Evolutionary conservation across 495 filamentous ascomycete species (phyloP), one percentile per base, ranked within the genome.

Genomic region (Neurospora sublineolata): DNA sequence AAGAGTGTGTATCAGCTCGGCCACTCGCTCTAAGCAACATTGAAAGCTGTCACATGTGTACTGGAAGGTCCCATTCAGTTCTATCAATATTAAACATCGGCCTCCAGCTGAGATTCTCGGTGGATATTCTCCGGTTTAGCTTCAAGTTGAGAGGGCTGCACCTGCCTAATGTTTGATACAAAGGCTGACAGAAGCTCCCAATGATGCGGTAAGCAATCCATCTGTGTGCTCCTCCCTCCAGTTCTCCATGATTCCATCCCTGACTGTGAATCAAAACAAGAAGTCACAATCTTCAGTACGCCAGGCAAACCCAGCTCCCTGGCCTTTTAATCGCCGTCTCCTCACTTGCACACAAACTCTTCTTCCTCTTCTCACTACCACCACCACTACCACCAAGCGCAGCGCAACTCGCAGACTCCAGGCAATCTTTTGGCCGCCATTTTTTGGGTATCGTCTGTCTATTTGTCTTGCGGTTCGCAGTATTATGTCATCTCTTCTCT

Each of bases 341-440:
- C 6, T 64, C 52, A 64, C 6, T 64, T 33, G 52, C 52, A 64
- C 52, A 33, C 52, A 33, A 64, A 33, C 27, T 33, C 52, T 18
- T 64, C 30, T 18, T 18, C 52, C 27, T 64, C 52, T 36, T 64
- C 52, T 33, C 52, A 9, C 52, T 1, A 30, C 52, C 14, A 64
- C 52, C 14, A 64, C 52, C 52, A 36, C 52, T 64, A 64, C 52
- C 52, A 64, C 27, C 27, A 64, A 64, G 52, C 52, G 52, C 12
- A 64, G 52, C 52, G 52, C 27, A 64, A 64, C 52, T 64, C 52
- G 52, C 52, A 64, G 52, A 64, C 52, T 64, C 72, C 76, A 71
- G 70, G 70, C 73, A n/a, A 67, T 70, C 71, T 77, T 77, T 78
- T 78, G 76, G 75, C 72, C 76, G 52, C 52, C 52, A 78, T 67